Base-by-base conservation (phyloP, 2,329 filamentous ascomycete genomes). In the Colletotrichum scovillei region DNA sequence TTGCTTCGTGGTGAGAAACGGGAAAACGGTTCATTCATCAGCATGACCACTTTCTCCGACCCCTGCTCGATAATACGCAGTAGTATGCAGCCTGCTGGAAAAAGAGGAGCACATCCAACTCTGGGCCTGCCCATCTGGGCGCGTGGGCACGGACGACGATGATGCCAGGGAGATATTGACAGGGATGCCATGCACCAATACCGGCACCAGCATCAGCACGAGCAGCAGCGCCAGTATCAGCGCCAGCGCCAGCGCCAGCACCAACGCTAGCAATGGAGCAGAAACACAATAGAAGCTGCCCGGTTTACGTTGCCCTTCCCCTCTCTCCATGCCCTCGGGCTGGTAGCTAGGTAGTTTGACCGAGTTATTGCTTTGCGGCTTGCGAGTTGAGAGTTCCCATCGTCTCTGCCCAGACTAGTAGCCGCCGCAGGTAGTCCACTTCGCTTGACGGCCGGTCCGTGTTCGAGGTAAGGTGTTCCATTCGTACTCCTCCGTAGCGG, bases 21-120 rank as follows among this genome's bases (percentile, higher is more conserved):
- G 28, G 55, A 57, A 63, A 63, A 52, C 60, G 42, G 46, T 63
- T 63, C 46, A 53, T 24, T 49, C 42, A 53, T 30, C 57, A 68
- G 66, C 58, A 68, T 63, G 66, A 63, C 66, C 49, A 52, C 58
- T 64, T 49, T 42, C n/a, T 53, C 42, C 5, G 19, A 58, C 56
- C 60, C 67, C 52, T 55, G 52, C 16, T 42, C 35, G 16, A 70
- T 59, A 70, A 53, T 35, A 58, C 22, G 52, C 49, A 38, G 49
- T 53, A 35, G 32, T 58, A 69, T 70, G 67, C 67, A 70, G 67
- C 67, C 42, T 46, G 55, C 55, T 64, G 62, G 35, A 35, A 53
- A 66, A 60, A 58, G 57, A 67, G 24, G 63, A 72, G 42, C 42
- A 69, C 28, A 5, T 64, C 42, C 28, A 58, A 69, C 63, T 26